A percentile compares a stretch with the other conserved stretches of the same genome.
These are phyloP conservation scores for Pulveroboletus frians DNA, from an alignment of 768 basidiomycete species.

Conservation along the genomic window DNA sequence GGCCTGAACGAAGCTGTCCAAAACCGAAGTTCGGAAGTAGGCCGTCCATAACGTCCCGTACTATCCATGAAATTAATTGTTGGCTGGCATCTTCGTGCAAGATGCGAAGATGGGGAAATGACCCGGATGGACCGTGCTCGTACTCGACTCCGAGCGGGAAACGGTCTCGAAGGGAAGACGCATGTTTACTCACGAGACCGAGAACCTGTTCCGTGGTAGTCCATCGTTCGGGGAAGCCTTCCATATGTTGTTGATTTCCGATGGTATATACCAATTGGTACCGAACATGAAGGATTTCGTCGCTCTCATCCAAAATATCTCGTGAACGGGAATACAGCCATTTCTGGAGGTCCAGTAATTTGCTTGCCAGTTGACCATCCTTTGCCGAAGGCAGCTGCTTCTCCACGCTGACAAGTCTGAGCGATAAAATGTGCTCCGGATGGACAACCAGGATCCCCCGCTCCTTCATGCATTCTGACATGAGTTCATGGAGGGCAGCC, in stretches of 20 bases:
- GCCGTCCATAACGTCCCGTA: slow-evolving; percentile 3
- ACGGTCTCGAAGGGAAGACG: not conserved
- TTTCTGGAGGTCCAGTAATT: slow-evolving; percentile 20
- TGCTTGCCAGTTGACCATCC: not conserved
- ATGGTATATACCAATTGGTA: slow-evolving; percentile 33
- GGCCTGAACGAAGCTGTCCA: not conserved
- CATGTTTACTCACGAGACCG: slow-evolving; percentile 9
- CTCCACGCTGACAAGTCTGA: slow-evolving; percentile 41
- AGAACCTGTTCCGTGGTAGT: slow-evolving; percentile 25
- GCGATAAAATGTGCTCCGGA: slow-evolving; percentile 50
- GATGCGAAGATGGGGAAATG: slow-evolving; percentile 19
- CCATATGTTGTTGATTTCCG: slow-evolving; percentile 22
- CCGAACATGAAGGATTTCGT: slow-evolving; percentile 25
- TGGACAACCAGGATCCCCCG: slow-evolving; percentile 42
- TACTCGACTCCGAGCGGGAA: not conserved
- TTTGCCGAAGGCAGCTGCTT: slow-evolving; percentile 9
- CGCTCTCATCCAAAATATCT: slow-evolving; percentile 24
- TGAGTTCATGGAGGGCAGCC: slow-evolving; percentile 24
- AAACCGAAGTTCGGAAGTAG: slow-evolving; percentile 15
- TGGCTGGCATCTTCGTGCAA: not conserved
- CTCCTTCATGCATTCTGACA: slow-evolving; percentile 32
- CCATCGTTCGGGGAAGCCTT: slow-evolving; percentile 34
- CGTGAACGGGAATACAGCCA: slow-evolving; percentile 18
- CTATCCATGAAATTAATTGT: not conserved
- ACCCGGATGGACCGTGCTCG: not conserved